Percentiles rank a stretch among this genome's conserved stretches.
Conservation (phyloP, 768 basidiomycete species). For the Pisolithus tinctorius region DNA sequence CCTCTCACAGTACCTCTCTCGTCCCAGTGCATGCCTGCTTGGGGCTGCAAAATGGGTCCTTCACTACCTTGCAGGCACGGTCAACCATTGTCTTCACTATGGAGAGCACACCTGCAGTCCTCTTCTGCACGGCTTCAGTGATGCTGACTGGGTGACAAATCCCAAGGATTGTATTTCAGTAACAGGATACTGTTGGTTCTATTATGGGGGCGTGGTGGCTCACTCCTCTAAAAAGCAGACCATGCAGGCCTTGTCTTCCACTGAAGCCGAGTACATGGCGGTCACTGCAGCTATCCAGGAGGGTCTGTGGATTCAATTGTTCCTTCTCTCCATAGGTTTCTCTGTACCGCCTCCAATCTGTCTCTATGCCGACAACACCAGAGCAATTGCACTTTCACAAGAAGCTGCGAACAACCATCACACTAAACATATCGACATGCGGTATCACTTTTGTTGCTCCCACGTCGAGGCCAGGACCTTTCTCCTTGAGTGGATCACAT, state of each 20-base stretch:
- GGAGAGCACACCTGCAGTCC: not conserved
- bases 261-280: no score
- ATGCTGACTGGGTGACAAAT: conserved; percentile 21
- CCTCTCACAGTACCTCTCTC: conserved; percentile 25
- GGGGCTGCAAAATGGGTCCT: conserved; percentile 14
- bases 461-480: no score
- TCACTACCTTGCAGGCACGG: conserved; percentile 19
- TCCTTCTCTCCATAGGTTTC: no score
- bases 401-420: not conserved
- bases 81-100: not conserved
- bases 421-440: not conserved
- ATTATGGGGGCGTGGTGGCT: conserved; percentile 20
- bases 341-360: no score
- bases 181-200: conserved; percentile 23
- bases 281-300: no score
- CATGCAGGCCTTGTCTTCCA: no score
- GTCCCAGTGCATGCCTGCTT: conserved; percentile 12
- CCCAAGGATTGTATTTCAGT: conserved; percentile 18
- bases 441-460: not conserved
- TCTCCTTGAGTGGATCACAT: no score
- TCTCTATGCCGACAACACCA: not conserved
- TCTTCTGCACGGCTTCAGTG: conserved; percentile 9
- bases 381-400: not conserved
- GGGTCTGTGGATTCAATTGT: no score
- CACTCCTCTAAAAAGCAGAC: no score